Percentiles rank a stretch among this genome's conserved stretches.
phyloP scores from a whole-genome alignment of 1,139 yeast genomes.

The Debaryomyces fabryi region DNA sequence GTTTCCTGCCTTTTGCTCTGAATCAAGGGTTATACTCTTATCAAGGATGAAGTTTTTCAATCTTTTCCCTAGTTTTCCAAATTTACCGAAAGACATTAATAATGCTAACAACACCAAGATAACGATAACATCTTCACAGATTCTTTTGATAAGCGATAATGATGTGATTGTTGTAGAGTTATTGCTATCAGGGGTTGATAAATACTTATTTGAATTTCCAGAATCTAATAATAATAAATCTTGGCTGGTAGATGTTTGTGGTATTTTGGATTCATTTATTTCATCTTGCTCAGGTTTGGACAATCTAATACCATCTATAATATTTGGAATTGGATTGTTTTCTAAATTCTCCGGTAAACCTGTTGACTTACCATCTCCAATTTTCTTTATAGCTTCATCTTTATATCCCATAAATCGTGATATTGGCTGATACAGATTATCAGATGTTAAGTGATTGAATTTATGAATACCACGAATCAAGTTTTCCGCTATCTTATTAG shows the following conservation, averaged over 20 bases:
- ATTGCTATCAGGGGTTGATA: constrained; percentile 8
- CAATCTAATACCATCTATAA: constrained; percentile 44
- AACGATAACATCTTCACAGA: constrained; percentile 54
- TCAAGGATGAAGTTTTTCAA: constrained; percentile 19
- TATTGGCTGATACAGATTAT: constrained; percentile 41
- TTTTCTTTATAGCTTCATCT: constrained; percentile 21
- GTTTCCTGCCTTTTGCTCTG: neutral
- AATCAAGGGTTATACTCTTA: constrained; percentile 7
- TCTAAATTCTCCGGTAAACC: constrained; percentile 1
- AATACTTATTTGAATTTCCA: constrained; percentile 7
- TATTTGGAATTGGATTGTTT: constrained; percentile 22
- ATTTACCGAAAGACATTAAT: constrained; percentile 40
- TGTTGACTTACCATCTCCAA: constrained; percentile 30
- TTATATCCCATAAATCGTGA: constrained; percentile 28
- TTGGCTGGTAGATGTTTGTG: constrained; percentile 8
- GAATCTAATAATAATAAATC: constrained; percentile 19
- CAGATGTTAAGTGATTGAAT: constrained; percentile 35
- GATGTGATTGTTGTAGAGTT: constrained; percentile 11
- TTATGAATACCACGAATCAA: constrained; percentile 58
- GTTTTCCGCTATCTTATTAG: constrained; percentile 26
- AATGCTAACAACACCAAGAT: constrained; percentile 33
- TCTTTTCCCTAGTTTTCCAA: constrained; percentile 25
- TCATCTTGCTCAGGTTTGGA: constrained; percentile 19
- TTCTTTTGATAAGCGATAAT: constrained; percentile 28
- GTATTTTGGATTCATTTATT: constrained; percentile 9